Conservation (phyloP, 805 yeast species). For the Candida broadrunensis region DNA sequence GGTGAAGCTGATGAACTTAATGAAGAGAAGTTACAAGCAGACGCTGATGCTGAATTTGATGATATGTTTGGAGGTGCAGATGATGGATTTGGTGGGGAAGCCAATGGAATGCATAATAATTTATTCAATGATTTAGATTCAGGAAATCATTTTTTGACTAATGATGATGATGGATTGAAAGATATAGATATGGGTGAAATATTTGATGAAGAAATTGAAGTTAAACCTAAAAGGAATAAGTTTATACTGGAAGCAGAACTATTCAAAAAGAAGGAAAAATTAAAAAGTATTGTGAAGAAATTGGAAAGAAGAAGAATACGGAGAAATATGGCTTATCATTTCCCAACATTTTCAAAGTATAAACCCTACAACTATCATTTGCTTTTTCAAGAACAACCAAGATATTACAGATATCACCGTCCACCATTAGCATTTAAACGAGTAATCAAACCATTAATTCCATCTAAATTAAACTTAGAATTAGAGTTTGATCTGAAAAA, state of each 20-base stretch:
- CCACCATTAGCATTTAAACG: slow-evolving; percentile 40
- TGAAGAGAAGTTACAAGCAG: slow-evolving; percentile 21
- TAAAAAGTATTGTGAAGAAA: slow-evolving; percentile 22
- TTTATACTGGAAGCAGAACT: slow-evolving; percentile 18
- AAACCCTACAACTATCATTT: slow-evolving; percentile 62
- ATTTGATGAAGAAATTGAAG: slow-evolving; percentile 14
- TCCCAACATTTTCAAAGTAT: slow-evolving; percentile 59
- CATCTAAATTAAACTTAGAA: slow-evolving; percentile 59
- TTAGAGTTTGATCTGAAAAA: slow-evolving; percentile 60
- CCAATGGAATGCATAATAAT: slow-evolving; percentile 16
- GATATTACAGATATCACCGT: slow-evolving; percentile 48
- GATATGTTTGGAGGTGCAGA: slow-evolving; percentile 31
- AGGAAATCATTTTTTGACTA: slow-evolving; percentile 1
- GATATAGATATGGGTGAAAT: slow-evolving; percentile 17
- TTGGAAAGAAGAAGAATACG: slow-evolving; percentile 26
- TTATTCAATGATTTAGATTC: slow-evolving; percentile 14
- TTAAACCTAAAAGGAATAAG: slow-evolving; percentile 12
- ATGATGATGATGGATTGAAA: slow-evolving; percentile 21
- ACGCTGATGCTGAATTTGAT: slow-evolving; percentile 40
- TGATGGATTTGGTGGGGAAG: slow-evolving; percentile 16
- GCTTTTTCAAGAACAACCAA: slow-evolving; percentile 62
- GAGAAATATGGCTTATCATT: slow-evolving; percentile 44
- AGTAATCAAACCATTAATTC: slow-evolving; percentile 46
- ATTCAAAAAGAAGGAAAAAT: slow-evolving; percentile 23
- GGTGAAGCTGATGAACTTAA: slow-evolving; percentile 12